Percentiles rank a stretch among this genome's conserved stretches.
phyloP scores from a whole-genome alignment of 2,329 filamentous ascomycete species.

The Lecanoromycetidae sp. region DNA sequence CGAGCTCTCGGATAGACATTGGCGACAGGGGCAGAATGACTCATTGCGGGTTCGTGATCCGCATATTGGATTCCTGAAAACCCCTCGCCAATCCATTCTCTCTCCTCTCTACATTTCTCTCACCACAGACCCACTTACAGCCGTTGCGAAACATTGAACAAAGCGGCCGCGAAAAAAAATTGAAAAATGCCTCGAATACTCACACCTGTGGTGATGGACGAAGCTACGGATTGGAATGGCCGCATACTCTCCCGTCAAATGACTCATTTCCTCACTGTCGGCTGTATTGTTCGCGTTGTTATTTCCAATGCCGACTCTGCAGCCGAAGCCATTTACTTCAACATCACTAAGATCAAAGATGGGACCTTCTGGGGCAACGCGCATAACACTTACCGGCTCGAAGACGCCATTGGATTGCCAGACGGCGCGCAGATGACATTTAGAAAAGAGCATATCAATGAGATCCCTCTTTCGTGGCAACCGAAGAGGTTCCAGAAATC shows the following conservation, averaged over 20 bases:
- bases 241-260: slow-evolving; percentile 3
- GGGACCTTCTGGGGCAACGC: slow-evolving; percentile 13
- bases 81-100: too few species aligned
- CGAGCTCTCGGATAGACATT: too few species aligned
- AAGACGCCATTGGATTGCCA: background rate
- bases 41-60: too few species aligned
- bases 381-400: slow-evolving; percentile 6
- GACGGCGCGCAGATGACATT: slow-evolving; percentile 11
- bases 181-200: slow-evolving; percentile 12
- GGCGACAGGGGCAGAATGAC: too few species aligned
- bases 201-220: slow-evolving; percentile 2
- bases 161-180: too few species aligned
- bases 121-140: too few species aligned
- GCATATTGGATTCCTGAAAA: too few species aligned
- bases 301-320: background rate
- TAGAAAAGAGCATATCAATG: slow-evolving; percentile 12
- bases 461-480: slow-evolving; percentile 12
- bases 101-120: too few species aligned
- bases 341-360: slow-evolving; percentile 14
- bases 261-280: slow-evolving; percentile 2
- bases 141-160: too few species aligned
- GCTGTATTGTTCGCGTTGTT: slow-evolving; percentile 6
- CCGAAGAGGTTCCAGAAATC: slow-evolving; percentile 7
- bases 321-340: slow-evolving; percentile 12
- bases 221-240: slow-evolving; percentile 9